Evolutionary conservation across 768 basidiomycete genomes (phyloP).

Genomic region (Pholiota microspora): DNA sequence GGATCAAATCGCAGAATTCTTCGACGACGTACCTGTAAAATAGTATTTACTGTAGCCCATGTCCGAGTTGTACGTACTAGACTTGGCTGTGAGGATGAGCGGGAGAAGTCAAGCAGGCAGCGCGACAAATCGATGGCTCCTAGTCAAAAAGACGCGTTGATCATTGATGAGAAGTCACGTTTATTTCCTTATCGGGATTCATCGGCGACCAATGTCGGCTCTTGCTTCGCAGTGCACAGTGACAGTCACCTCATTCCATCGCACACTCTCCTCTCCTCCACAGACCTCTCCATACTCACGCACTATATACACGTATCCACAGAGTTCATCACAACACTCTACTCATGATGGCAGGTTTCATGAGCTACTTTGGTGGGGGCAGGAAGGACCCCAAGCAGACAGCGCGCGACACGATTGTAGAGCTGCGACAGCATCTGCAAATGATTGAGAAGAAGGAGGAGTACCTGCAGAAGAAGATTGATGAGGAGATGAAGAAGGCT

Average conservation of each 20-base stretch:
- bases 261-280: slow-evolving; percentile 7
- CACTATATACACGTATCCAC: slow-evolving; percentile 9
- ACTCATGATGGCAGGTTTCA: slow-evolving; percentile 69
- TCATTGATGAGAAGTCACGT: slow-evolving; percentile 15
- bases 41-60: no score
- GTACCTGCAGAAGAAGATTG: slow-evolving; percentile 92
- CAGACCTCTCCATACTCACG: slow-evolving; percentile 1
- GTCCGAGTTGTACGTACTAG: no score
- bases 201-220: slow-evolving; percentile 25
- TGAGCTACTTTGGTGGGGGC: slow-evolving; percentile 84
- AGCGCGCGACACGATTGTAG: slow-evolving; percentile 91
- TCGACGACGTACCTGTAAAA: no score
- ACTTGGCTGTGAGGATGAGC: no score
- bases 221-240: slow-evolving; percentile 14
- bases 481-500: slow-evolving; percentile 91
- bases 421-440: slow-evolving; percentile 88
- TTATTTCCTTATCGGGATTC: slow-evolving; percentile 36
- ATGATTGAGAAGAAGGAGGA: slow-evolving; percentile 99
- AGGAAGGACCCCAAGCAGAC: slow-evolving; percentile 80
- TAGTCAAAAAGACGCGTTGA: not conserved
- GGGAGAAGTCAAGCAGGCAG: no score
- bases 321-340: not conserved
- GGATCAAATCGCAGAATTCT: no score
- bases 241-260: not conserved
- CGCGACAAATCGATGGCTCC: no score